Evolutionary conservation across 805 yeast species (phyloP), one percentile per base, ranked within the genome.

Genomic region (Komagataella populi): DNA sequence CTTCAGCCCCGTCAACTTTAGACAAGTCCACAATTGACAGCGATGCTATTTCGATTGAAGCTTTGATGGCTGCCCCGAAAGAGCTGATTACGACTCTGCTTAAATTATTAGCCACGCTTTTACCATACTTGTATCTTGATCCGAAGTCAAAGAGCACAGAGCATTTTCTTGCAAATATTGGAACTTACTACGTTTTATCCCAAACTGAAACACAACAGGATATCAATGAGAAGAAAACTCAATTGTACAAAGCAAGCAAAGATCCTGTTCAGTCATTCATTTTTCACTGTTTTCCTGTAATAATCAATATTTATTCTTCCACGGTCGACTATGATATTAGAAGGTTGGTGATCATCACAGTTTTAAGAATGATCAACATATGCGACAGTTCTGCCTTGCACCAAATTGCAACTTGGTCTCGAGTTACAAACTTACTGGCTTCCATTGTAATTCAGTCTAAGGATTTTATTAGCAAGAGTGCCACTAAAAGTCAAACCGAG

Each of bases 61-160:
- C 87, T 0, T 64, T 88, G 45, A 83, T 87, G 80, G 77, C 82
- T 51, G 77, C 81, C 2, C 89, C 91, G 0, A 83, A 81, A 56
- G 84, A 81, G n/a, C 61, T 85, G 24, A 63, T 84, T 17, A 56
- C 76, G 1, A 69, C 78, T 12, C 69, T 83, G 17, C 64, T 87
- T 17, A 72, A 75, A 45, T 68, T 87, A 49, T 66, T 84, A 5
- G 74, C 78, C 2, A 70, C 76, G 36, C 55, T 86, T 18, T 10
- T 45, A 14, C 47, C 36, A 14, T 48, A 50, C 23, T 48, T 39
- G 51, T 44, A 20, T 10, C 20, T 44, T 8, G 46, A 44, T 44
- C 20, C 20, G 6, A 20, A 30, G 14, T 30, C 39, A 4, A 30
- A 30, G 5, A 30, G 14, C n/a, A 10, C 39, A 30, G 14, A 30